Percentiles rank a stretch among this genome's conserved stretches.
These are phyloP conservation scores for Coemansia sp. DNA, from an alignment of 192 early-diverging fungal species.

Conservation along the genomic window DNA sequence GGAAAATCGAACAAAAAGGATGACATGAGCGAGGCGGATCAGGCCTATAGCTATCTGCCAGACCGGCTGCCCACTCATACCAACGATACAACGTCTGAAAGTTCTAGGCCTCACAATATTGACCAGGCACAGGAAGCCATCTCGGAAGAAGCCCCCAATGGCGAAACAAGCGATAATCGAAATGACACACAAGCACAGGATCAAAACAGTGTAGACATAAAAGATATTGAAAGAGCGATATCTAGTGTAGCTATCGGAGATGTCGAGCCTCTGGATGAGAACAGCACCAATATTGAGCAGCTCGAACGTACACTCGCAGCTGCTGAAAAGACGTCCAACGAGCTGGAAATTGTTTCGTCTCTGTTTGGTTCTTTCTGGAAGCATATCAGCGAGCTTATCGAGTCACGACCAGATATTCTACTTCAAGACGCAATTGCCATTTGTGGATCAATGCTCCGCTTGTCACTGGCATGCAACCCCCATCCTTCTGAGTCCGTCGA, in stretches of 20 bases:
- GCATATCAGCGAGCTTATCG: conserved; percentile 90
- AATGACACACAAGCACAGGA: not conserved
- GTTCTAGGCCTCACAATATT: not conserved
- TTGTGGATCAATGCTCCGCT: conserved; percentile 80
- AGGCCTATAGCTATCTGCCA: not conserved
- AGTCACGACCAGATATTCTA: conserved; percentile 88
- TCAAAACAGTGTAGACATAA: not conserved
- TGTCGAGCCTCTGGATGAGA: not conserved
- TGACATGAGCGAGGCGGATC: conserved; percentile 7
- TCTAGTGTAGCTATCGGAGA: not conserved
- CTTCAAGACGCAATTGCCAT: conserved; percentile 92
- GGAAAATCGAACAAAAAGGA: not conserved
- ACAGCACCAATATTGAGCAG: not conserved
- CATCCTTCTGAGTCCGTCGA: conserved; percentile 84
- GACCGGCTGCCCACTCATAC: not conserved
- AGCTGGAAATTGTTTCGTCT: conserved; percentile 31
- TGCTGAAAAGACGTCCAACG: conserved; percentile 15
- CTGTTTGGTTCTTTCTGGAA: conserved; percentile 98
- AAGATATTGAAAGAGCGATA: conserved; percentile 4
- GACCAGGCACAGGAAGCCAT: not conserved
- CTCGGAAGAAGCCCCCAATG: not conserved
- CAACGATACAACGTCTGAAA: not conserved
- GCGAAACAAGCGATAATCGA: not conserved
- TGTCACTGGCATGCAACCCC: conserved; percentile 87
- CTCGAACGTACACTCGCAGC: not conserved